These are phyloP conservation scores for Trichoderma sp. DNA, from an alignment of 2,329 filamentous ascomycete genomes.

Conservation along the genomic window DNA sequence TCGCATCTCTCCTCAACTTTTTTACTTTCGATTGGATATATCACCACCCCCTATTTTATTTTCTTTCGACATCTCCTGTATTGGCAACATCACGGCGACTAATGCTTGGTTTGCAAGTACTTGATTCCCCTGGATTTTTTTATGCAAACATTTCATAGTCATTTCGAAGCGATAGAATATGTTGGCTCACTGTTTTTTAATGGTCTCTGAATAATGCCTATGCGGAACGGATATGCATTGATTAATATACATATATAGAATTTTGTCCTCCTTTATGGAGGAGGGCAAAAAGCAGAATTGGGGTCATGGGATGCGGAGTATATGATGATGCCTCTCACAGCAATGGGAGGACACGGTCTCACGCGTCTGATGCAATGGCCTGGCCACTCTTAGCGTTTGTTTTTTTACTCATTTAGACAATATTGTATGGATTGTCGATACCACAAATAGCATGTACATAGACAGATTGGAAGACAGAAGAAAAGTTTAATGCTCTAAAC, in stretches of 20 bases:
- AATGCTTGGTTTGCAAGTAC: neutral
- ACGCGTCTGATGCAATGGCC: neutral
- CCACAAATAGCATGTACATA: slow-evolving; percentile 1
- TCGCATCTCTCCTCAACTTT: neutral
- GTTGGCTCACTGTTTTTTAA: neutral
- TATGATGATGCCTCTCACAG: neutral
- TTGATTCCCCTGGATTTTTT: neutral
- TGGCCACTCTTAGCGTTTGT: neutral
- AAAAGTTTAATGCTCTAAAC: neutral
- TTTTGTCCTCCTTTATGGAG: neutral
- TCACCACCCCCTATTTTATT: neutral
- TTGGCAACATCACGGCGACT: neutral
- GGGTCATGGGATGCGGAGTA: slow-evolving; percentile 1
- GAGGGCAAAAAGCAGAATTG: neutral
- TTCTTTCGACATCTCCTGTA: neutral
- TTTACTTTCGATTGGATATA: neutral
- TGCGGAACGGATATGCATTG: slow-evolving; percentile 1
- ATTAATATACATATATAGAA: slow-evolving; percentile 5
- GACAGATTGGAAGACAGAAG: neutral
- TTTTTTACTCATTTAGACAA: neutral
- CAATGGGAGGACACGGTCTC: neutral
- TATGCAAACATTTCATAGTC: neutral
- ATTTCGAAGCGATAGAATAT: slow-evolving; percentile 6
- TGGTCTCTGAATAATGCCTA: neutral
- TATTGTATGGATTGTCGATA: slow-evolving; percentile 4